Evolutionary conservation across 192 early-diverging fungal species (phyloP).

Genomic region (Entomortierella chlamydospora): DNA sequence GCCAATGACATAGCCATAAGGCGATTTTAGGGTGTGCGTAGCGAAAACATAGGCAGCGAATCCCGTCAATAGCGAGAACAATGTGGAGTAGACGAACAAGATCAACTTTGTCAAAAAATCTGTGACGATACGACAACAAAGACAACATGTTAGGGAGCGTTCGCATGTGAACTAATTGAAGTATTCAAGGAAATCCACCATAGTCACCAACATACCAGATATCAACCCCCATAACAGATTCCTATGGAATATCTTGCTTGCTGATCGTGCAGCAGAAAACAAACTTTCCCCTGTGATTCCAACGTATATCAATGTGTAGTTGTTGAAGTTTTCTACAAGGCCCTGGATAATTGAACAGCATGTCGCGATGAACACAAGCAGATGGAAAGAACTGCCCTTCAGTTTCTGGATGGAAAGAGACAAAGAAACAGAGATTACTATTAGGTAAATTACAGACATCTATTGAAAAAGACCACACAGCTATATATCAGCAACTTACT

Average conservation of each 20-base stretch:
- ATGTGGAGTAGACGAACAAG: conserved; percentile 66
- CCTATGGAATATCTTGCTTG: conserved; percentile 78
- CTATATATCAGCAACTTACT: conserved; percentile 41
- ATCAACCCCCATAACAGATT: conserved; percentile 78
- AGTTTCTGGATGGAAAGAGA: conserved; percentile 19
- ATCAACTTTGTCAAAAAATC: conserved; percentile 68
- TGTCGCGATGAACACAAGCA: conserved; percentile 56
- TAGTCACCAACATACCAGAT: conserved; percentile 59
- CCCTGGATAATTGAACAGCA: conserved; percentile 54
- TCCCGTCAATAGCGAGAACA: conserved; percentile 68
- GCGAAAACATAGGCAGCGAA: conserved; percentile 70
- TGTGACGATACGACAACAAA: conserved; percentile 15
- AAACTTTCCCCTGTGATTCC: conserved; percentile 79
- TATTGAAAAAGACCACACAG: background rate
- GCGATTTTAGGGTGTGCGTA: conserved; percentile 63
- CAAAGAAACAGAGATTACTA: background rate
- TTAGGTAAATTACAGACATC: background rate
- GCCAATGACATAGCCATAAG: conserved; percentile 75
- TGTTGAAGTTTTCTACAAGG: conserved; percentile 64
- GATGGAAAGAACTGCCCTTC: conserved; percentile 44
- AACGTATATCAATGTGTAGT: conserved; percentile 76
- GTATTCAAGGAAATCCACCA: too few species aligned
- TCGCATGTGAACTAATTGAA: too few species aligned
- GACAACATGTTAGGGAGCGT: too few species aligned
- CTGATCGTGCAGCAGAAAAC: conserved; percentile 62